phyloP scores from a whole-genome alignment of 148 eudicot species.

The Suaeda aralocaspica region DNA sequence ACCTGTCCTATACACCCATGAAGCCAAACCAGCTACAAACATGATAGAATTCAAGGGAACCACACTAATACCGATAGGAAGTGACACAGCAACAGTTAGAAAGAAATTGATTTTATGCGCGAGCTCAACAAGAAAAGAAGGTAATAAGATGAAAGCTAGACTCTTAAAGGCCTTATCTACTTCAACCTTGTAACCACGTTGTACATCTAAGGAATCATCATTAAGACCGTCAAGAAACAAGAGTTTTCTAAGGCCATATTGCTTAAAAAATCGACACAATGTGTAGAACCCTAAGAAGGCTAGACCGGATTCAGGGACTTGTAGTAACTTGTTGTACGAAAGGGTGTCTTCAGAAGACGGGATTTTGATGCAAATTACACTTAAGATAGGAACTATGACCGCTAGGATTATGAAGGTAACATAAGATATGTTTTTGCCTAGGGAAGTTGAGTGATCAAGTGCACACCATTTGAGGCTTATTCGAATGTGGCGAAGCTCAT shows the following conservation, averaged over 20 bases:
- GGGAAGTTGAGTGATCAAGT: conserved; percentile 18
- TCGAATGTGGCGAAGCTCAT: conserved; percentile 19
- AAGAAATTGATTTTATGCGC: conserved; percentile 19
- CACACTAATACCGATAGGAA: neutral
- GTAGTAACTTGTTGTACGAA: conserved; percentile 22
- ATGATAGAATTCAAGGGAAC: conserved; percentile 16
- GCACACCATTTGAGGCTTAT: conserved; percentile 25
- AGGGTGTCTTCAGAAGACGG: conserved; percentile 15
- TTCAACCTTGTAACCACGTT: conserved; percentile 18
- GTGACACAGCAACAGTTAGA: neutral
- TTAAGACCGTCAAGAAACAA: conserved; percentile 27
- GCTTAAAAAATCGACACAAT: conserved; percentile 18
- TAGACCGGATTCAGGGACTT: conserved; percentile 18
- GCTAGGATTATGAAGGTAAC: conserved; percentile 13
- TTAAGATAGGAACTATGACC: neutral
- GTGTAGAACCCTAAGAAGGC: conserved; percentile 21
- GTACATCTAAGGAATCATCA: conserved; percentile 24
- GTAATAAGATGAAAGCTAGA: conserved; percentile 20
- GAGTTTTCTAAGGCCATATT: conserved; percentile 25
- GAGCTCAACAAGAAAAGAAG: conserved; percentile 16
- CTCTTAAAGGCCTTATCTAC: conserved; percentile 17
- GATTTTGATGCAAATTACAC: conserved; percentile 4
- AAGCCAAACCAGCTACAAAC: conserved; percentile 20
- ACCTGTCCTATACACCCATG: conserved; percentile 30
- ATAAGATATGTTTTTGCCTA: conserved; percentile 20